Evolutionary conservation across 2,329 filamentous ascomycete genomes (phyloP), one percentile per base, ranked within the genome.

Genomic region (Phyllosticta paracitricarpa): DNA sequence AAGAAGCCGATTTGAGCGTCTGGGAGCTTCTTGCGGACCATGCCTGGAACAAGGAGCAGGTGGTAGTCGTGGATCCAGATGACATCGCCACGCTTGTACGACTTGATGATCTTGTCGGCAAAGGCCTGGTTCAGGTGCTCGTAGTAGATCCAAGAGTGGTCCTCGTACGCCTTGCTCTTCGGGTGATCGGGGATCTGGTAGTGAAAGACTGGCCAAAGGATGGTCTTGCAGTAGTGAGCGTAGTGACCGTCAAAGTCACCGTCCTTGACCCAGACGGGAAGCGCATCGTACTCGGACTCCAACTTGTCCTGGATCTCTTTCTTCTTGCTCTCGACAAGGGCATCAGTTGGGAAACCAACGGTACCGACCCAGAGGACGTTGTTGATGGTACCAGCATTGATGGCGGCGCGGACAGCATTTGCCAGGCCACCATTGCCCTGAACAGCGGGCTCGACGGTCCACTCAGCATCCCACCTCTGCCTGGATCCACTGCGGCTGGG

Each of bases 31-130:
- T 95, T 87, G 28, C 93, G 89, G 54, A 97, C 81, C 89, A 97
- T 95, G 55, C 80, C 82, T 2, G 93, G 93, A 1, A 97, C 89
- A 5, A 97, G 81, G 4, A 97, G 81, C 56, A 97, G 81, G 72
- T 97, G 93, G 71, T 97, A 97, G 73, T 97, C 93, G 72, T 97
- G 91, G 54, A 97, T 81, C 93, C 93, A 97, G 68, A 97, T 89
- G 55, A 89, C 85, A 71, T 97, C 94, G 52, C 91, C 91, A 28
- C 88, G 86, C 79, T 96, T 97, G 87, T 93, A 97, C 75, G 92
- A 90, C 73, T 88, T 88, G 56, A 96, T 81, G 62, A 97, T 91
- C 71, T 87, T 88, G 72, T 97, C 89, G 33, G 93, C 93, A 75
- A 97, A 97, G 2, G 88, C 90, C 73, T 94, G 88, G 76, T 97